These are phyloP conservation scores for Penicillium sp. DNA, from an alignment of 2,329 filamentous ascomycete genomes.

Conservation along the genomic window DNA sequence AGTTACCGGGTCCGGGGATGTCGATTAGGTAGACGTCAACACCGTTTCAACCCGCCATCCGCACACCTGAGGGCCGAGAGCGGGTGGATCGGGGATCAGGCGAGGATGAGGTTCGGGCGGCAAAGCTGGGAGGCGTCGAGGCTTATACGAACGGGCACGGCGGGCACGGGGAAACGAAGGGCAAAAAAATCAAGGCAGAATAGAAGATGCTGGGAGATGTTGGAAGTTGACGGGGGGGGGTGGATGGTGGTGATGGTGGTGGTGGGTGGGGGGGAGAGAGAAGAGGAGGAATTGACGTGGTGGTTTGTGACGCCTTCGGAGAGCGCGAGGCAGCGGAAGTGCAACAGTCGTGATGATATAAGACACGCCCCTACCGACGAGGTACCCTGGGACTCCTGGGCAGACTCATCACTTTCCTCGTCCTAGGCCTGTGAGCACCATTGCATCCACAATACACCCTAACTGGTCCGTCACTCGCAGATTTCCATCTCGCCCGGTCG, in stretches of 20 bases:
- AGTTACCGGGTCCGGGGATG: conserved; percentile 37
- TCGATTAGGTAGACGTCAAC: conserved; percentile 32
- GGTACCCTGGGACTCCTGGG: no score
- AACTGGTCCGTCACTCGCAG: no score
- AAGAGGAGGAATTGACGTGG: conserved; percentile 23
- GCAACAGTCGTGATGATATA: conserved; percentile 30
- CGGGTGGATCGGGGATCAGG: conserved; percentile 9
- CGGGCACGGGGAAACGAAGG: conserved; percentile 3
- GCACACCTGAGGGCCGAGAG: conserved; percentile 24
- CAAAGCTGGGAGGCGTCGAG: conserved; percentile 4
- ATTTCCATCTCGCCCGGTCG: no score
- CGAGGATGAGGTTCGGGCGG: conserved; percentile 5
- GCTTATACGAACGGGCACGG: conserved; percentile 5
- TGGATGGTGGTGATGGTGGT: conserved; percentile 10
- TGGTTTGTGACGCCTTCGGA: conserved; percentile 34
- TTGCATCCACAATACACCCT: no score
- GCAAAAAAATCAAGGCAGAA: conserved; percentile 7
- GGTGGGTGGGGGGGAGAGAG: conserved; percentile 14
- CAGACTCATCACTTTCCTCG: no score
- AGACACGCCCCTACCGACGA: conserved; percentile 4
- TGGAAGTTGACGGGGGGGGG: conserved; percentile 7
- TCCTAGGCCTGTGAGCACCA: no score
- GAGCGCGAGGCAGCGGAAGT: conserved; percentile 36
- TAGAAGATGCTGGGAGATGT: conserved; percentile 5
- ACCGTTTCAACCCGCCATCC: conserved; percentile 46